These are phyloP conservation scores for Magnaporthales sp. DNA, from an alignment of 2,329 filamentous ascomycete species.

Conservation along the genomic window DNA sequence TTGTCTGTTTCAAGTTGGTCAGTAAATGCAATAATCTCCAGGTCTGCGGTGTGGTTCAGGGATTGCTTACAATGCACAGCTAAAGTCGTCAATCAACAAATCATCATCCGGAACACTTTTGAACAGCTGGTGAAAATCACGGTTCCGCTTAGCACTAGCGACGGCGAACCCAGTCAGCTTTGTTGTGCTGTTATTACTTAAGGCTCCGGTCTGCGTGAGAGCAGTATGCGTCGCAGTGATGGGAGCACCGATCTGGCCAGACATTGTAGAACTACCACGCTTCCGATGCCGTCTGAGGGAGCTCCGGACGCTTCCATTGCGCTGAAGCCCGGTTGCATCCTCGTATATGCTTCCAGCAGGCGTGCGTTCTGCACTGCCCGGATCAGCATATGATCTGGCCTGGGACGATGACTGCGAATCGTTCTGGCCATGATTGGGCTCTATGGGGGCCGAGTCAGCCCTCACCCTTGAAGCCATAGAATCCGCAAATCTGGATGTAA, in stretches of 20 bases:
- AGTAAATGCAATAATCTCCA: neutral
- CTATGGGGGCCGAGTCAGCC: slow-evolving; percentile 51
- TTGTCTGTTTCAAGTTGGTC: slow-evolving; percentile 35
- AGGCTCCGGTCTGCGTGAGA: slow-evolving; percentile 58
- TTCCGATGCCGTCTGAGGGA: slow-evolving; percentile 57
- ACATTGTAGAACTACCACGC: slow-evolving; percentile 72
- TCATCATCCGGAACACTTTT: slow-evolving; percentile 97
- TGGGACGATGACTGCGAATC: slow-evolving; percentile 18
- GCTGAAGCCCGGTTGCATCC: slow-evolving; percentile 49
- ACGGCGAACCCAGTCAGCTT: slow-evolving; percentile 93
- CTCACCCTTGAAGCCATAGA: slow-evolving; percentile 35
- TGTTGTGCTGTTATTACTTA: slow-evolving; percentile 46
- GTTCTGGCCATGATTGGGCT: slow-evolving; percentile 17
- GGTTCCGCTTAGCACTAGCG: slow-evolving; percentile 90
- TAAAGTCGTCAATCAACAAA: slow-evolving; percentile 97
- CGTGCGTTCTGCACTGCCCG: slow-evolving; percentile 55
- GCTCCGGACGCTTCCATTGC: slow-evolving; percentile 61
- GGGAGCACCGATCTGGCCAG: slow-evolving; percentile 61
- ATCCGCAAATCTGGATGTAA: slow-evolving; percentile 46
- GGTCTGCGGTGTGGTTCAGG: neutral
- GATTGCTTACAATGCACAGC: slow-evolving; percentile 59
- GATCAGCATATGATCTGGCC: slow-evolving; percentile 45
- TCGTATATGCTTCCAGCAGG: slow-evolving; percentile 57
- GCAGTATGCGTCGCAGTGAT: slow-evolving; percentile 63
- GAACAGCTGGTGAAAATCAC: slow-evolving; percentile 89